Percentiles rank a stretch among this genome's conserved stretches.
Evolutionary conservation across 306 rosid species (phyloP).

Genomic region (Cucumis sativus): DNA sequence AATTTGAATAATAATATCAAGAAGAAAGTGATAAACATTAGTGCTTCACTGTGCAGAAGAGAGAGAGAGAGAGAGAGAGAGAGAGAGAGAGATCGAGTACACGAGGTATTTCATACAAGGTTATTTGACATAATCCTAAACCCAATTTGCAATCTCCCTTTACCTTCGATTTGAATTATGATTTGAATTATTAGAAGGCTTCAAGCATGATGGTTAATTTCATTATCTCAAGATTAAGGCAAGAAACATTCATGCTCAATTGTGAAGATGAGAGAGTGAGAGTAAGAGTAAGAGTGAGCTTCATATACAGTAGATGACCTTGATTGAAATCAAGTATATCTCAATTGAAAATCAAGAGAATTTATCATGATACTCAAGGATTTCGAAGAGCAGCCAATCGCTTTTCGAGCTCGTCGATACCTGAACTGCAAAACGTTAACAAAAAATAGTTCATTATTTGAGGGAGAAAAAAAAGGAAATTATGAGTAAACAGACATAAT

Average conservation of each 20-base stretch:
- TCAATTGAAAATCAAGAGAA: not conserved
- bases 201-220: not conserved
- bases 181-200: not conserved
- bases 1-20: too few relatives aligned
- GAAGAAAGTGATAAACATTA: too few relatives aligned
- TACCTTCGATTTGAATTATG: not conserved
- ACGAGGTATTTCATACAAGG: not conserved
- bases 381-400: constrained; percentile 83
- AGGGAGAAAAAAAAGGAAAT: not conserved
- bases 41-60: too few relatives aligned
- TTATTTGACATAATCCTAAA: not conserved
- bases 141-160: not conserved
- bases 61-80: too few relatives aligned
- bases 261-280: not conserved
- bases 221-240: not conserved
- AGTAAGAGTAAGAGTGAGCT: constrained; percentile 4
- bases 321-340: not conserved
- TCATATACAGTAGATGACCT: constrained; percentile 2
- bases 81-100: too few relatives aligned
- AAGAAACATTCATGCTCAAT: not conserved
- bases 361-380: constrained; percentile 28
- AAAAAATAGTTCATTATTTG: not conserved
- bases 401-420: constrained; percentile 70
- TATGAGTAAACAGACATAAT: not conserved
- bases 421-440: constrained; percentile 42